Percentiles rank a stretch among this genome's conserved stretches.
These are phyloP conservation scores for Echites panduratus DNA, from an alignment of 257 asterid genomes.

Conservation along the genomic window DNA sequence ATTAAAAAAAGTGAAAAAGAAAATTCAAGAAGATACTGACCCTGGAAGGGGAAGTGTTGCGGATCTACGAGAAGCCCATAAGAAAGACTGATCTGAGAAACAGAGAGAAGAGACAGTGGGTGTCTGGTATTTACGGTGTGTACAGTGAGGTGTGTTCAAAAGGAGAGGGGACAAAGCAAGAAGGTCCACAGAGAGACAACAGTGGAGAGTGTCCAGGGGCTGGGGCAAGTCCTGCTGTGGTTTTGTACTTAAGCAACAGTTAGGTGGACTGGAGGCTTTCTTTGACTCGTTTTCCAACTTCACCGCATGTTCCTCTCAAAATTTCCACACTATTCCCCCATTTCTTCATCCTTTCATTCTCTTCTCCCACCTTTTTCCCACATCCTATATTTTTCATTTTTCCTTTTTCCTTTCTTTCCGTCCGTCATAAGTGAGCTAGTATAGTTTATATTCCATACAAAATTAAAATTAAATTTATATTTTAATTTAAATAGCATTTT, in stretches of 20 bases:
- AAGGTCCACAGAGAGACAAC: slow-evolving; percentile 11
- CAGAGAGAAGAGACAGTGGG: not conserved
- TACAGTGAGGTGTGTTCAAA: not conserved
- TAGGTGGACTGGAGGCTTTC: not conserved
- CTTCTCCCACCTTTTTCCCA: too few relatives aligned
- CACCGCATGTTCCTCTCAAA: not conserved
- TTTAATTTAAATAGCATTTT: too few relatives aligned
- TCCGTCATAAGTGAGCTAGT: too few relatives aligned
- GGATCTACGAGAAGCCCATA: slow-evolving; percentile 24
- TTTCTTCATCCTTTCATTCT: not conserved
- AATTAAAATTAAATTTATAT: too few relatives aligned
- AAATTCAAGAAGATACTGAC: slow-evolving; percentile 11
- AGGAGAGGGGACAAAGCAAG: not conserved
- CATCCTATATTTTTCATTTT: too few relatives aligned
- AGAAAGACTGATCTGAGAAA: slow-evolving; percentile 21
- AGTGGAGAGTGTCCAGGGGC: not conserved
- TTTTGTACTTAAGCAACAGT: slow-evolving; percentile 16
- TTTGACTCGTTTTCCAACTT: slow-evolving; percentile 10
- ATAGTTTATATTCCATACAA: too few relatives aligned
- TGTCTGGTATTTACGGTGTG: not conserved
- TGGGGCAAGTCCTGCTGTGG: slow-evolving; percentile 1
- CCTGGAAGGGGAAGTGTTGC: slow-evolving; percentile 4
- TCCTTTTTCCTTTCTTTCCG: too few relatives aligned
- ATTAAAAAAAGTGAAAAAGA: not conserved
- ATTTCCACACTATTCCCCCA: not conserved